Evolutionary conservation across 306 rosid genomes (phyloP).

Genomic region (Sophora flavescens): DNA sequence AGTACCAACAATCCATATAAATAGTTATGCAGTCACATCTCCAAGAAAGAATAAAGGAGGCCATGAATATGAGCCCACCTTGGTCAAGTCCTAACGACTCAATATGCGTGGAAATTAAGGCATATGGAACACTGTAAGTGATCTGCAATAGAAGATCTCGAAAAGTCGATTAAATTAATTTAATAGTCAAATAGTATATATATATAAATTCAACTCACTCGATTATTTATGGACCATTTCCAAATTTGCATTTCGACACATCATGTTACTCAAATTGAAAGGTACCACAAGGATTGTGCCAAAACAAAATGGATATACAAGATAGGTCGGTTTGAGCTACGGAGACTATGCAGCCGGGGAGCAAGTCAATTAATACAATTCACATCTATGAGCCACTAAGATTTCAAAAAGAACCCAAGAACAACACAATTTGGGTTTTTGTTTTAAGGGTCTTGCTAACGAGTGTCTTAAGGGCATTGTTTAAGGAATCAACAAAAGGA

Average conservation of each 20-base stretch:
- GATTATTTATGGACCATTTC: slow-evolving; percentile 15
- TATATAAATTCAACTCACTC: slow-evolving; percentile 29
- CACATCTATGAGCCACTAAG: background rate
- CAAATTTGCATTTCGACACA: slow-evolving; percentile 37
- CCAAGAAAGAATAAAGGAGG: slow-evolving; percentile 40
- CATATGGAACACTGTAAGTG: slow-evolving; percentile 94
- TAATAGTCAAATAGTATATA: slow-evolving; percentile 40
- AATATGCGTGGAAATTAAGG: slow-evolving; percentile 77
- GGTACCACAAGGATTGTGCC: slow-evolving; percentile 30
- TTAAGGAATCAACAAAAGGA: no score
- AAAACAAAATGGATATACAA: slow-evolving; percentile 5
- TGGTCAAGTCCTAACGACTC: slow-evolving; percentile 96
- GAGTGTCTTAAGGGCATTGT: no score
- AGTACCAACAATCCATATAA: slow-evolving; percentile 50
- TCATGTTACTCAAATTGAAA: slow-evolving; percentile 19
- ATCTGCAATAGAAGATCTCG: slow-evolving; percentile 63
- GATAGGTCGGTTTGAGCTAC: slow-evolving; percentile 14
- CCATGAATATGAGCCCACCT: slow-evolving; percentile 60
- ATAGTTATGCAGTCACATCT: slow-evolving; percentile 38
- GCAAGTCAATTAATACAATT: slow-evolving; percentile 17
- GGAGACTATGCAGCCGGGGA: slow-evolving; percentile 3
- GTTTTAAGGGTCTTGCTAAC: no score
- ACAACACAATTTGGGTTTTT: slow-evolving; percentile 10
- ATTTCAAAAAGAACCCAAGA: slow-evolving; percentile 25
- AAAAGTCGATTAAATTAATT: slow-evolving; percentile 32